Percentiles rank a stretch among this genome's conserved stretches.
These are phyloP conservation scores for Salix udensis DNA, from an alignment of 345 rosid species.

Conservation along the genomic window DNA sequence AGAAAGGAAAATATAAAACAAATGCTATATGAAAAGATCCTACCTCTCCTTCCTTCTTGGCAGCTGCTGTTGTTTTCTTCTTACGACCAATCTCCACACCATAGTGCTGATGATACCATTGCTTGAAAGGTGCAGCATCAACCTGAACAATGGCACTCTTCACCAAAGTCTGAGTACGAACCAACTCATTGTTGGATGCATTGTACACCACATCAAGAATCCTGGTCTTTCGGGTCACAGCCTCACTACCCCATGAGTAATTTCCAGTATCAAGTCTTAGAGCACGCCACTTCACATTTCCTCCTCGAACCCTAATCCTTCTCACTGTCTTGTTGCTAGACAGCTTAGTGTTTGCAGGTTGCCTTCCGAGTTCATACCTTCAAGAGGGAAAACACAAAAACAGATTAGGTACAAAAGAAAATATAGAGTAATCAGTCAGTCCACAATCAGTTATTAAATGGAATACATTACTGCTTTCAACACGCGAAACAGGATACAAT, in stretches of 20 bases:
- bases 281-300: slow-evolving; percentile 34
- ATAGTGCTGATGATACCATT: slow-evolving; percentile 33
- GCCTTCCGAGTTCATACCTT: slow-evolving; percentile 35
- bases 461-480: neutral
- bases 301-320: slow-evolving; percentile 30
- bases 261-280: slow-evolving; percentile 35
- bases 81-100: slow-evolving; percentile 30
- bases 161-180: slow-evolving; percentile 31
- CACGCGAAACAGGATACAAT: neutral
- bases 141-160: slow-evolving; percentile 30
- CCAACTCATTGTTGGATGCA: slow-evolving; percentile 32
- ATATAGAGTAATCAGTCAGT: neutral
- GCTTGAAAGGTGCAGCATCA: slow-evolving; percentile 34
- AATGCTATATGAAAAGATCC: neutral
- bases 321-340: slow-evolving; percentile 34
- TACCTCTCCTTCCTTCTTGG: slow-evolving; percentile 35
- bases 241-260: slow-evolving; percentile 33
- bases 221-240: slow-evolving; percentile 30
- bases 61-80: slow-evolving; percentile 15
- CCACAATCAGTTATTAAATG: neutral
- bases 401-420: neutral
- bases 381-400: neutral
- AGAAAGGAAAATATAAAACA: neutral
- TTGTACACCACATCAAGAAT: slow-evolving; percentile 32
- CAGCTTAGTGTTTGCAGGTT: slow-evolving; percentile 26